A percentile compares a stretch with the other conserved stretches of the same genome.
Evolutionary conservation across 129 eudicot genomes (phyloP).

Genomic region (Silybum marianum): DNA sequence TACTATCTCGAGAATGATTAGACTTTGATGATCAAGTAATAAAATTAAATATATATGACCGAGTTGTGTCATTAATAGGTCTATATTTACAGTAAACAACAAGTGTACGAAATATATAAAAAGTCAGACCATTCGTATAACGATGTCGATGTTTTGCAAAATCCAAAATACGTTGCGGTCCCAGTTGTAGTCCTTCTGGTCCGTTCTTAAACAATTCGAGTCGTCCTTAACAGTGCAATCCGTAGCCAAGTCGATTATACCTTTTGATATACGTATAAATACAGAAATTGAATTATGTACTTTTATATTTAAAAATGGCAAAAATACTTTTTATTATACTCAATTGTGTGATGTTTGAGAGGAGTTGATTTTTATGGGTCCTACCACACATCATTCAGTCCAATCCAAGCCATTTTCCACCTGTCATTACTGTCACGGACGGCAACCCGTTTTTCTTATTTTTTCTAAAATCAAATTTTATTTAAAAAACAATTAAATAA

Average conservation of each 20-base stretch:
- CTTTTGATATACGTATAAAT: not conserved
- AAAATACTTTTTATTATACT: not conserved
- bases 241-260: not conserved
- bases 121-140: not conserved
- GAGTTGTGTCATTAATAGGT: not conserved
- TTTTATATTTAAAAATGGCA: no score
- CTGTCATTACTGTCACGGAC: conserved; percentile 1
- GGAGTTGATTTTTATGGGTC: not conserved
- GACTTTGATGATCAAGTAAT: not conserved
- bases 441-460: not conserved
- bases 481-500: no score
- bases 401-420: not conserved
- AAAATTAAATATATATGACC: not conserved
- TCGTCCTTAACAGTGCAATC: not conserved
- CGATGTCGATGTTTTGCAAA: not conserved
- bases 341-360: not conserved
- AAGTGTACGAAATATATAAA: not conserved
- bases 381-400: not conserved
- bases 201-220: not conserved
- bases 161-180: not conserved
- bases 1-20: not conserved
- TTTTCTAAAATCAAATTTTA: no score
- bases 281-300: not conserved
- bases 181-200: not conserved
- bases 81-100: not conserved